A percentile compares a stretch with the other conserved stretches of the same genome.
phyloP scores from a whole-genome alignment of 179 eudicot genomes.

The Spergularia azorica region DNA sequence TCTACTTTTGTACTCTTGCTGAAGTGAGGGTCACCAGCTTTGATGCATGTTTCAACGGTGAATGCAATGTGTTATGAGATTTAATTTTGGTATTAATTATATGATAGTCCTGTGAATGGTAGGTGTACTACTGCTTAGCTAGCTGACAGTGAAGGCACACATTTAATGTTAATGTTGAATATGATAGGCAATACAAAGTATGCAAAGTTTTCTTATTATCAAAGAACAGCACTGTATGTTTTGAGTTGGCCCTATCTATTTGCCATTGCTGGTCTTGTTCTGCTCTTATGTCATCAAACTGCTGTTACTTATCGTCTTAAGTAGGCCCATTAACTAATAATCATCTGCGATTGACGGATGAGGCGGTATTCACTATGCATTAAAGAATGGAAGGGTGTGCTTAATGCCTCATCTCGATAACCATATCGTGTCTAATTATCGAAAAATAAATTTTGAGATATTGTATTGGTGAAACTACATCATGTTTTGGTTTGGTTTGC shows the following conservation, averaged over 20 bases:
- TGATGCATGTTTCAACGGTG: conserved; percentile 15
- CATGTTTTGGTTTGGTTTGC: no score
- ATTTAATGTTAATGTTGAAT: conserved; percentile 10
- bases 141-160: conserved; percentile 2
- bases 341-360: not conserved
- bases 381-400: not conserved
- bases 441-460: no score
- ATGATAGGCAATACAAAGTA: conserved; percentile 2
- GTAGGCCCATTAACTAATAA: conserved; percentile 8
- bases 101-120: conserved; percentile 9
- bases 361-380: not conserved
- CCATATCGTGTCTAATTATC: not conserved
- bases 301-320: not conserved
- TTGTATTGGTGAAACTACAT: no score
- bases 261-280: not conserved
- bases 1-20: not conserved
- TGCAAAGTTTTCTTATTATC: not conserved
- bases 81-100: not conserved
- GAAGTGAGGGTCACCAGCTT: conserved; percentile 11
- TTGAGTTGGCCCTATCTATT: not conserved
- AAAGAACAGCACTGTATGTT: not conserved
- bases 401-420: not conserved
- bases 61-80: conserved; percentile 15
- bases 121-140: conserved; percentile 3
- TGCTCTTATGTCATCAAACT: conserved; percentile 10